phyloP scores from a whole-genome alignment of 495 filamentous ascomycete genomes.

The Hapsidospora chrysogenum region DNA sequence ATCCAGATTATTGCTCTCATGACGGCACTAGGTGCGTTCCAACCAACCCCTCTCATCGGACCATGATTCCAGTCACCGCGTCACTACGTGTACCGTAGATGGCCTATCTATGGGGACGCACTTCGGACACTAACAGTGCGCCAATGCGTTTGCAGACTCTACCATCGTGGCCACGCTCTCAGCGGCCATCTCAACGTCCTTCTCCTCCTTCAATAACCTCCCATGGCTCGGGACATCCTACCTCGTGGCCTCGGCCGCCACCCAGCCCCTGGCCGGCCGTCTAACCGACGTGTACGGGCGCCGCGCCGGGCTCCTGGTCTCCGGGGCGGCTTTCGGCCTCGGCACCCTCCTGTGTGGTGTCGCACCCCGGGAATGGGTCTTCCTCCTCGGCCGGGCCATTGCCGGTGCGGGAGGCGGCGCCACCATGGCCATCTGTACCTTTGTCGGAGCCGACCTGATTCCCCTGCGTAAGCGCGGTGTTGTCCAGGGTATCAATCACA shows the following conservation, averaged over 20 bases:
- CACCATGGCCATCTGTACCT: slow-evolving; percentile 42
- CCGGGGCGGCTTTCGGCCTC: slow-evolving; percentile 36
- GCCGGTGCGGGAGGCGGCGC: slow-evolving; percentile 49
- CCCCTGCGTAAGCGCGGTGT: not conserved
- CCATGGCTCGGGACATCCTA: slow-evolving; percentile 67
- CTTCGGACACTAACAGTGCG: too few relatives aligned
- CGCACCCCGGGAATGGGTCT: slow-evolving; percentile 36
- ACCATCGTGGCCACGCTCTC: too few relatives aligned
- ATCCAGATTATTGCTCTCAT: too few relatives aligned
- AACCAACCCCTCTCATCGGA: too few relatives aligned
- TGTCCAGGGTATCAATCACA: not conserved
- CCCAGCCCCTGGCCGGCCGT: slow-evolving; percentile 48
- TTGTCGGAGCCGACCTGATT: slow-evolving; percentile 31
- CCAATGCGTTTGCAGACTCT: too few relatives aligned
- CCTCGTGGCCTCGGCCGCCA: slow-evolving; percentile 50
- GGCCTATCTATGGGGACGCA: too few relatives aligned
- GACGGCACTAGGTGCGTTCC: too few relatives aligned
- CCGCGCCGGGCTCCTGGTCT: slow-evolving; percentile 37
- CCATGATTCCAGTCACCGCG: too few relatives aligned
- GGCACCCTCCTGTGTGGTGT: slow-evolving; percentile 46
- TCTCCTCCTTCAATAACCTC: slow-evolving; percentile 48
- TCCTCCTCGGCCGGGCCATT: slow-evolving; percentile 48
- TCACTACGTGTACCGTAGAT: too few relatives aligned
- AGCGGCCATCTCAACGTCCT: too few relatives aligned
- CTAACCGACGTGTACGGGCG: slow-evolving; percentile 53